Conservation (phyloP, 1,139 yeast genomes). For the Blastobotrys ciferrii region DNA sequence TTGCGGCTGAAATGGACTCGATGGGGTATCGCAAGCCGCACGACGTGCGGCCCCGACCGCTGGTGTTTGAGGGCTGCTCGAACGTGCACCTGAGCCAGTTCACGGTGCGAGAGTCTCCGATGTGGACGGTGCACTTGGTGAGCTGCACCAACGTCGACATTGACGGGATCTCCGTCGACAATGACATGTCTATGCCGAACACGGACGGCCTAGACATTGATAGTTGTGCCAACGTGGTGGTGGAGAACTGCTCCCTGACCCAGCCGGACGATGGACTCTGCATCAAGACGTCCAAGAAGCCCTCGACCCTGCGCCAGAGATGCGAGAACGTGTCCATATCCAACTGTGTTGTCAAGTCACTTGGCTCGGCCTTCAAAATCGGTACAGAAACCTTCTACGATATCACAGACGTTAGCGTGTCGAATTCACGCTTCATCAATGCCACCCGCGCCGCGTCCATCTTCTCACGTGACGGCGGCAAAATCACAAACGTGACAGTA, state of each 20-base stretch:
- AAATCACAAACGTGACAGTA: constrained; percentile 6
- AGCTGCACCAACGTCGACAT: constrained; percentile 11
- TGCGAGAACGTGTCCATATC: constrained; percentile 8
- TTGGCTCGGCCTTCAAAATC: constrained; percentile 16
- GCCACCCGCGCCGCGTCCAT: constrained; percentile 52
- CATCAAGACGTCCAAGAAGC: constrained; percentile 15
- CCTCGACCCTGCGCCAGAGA: neutral
- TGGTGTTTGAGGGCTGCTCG: constrained; percentile 15
- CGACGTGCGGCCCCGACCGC: constrained; percentile 12
- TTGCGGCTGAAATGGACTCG: constrained; percentile 10
- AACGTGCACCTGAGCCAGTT: constrained; percentile 8
- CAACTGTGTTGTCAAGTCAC: constrained; percentile 12
- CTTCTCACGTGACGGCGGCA: constrained; percentile 17
- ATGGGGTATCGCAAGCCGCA: constrained; percentile 14
- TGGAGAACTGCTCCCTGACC: constrained; percentile 11
- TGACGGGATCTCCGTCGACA: constrained; percentile 9
- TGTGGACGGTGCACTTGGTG: constrained; percentile 18
- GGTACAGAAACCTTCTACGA: constrained; percentile 17
- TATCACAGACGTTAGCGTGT: constrained; percentile 39
- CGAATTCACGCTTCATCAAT: constrained; percentile 59
- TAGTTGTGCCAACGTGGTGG: constrained; percentile 11
- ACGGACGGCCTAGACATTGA: constrained; percentile 17
- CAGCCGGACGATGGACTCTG: constrained; percentile 16
- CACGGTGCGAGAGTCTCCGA: constrained; percentile 11
- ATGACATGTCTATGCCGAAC: constrained; percentile 13